A percentile compares a stretch with the other conserved stretches of the same genome.
These are phyloP conservation scores for Amauroascus niger DNA, from an alignment of 2,329 filamentous ascomycete genomes.

Conservation along the genomic window DNA sequence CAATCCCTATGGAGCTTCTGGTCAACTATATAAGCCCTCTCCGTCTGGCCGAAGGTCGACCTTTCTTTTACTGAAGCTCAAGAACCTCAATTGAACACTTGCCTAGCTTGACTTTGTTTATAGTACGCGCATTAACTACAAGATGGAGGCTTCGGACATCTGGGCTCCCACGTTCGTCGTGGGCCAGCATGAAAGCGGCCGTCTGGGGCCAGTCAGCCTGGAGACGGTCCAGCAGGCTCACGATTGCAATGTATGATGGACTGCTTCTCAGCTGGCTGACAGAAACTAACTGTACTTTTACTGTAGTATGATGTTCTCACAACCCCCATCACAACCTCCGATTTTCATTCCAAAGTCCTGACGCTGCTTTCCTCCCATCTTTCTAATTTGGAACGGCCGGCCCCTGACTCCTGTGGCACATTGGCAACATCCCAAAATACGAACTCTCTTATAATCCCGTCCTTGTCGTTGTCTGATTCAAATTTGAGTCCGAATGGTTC, in stretches of 20 bases:
- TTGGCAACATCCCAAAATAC: conserved; percentile 35
- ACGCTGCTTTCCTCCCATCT: conserved; percentile 44
- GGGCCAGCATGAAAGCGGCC: conserved; percentile 52
- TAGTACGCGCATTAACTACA: no score
- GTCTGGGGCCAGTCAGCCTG: conserved; percentile 40
- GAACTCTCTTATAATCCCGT: conserved; percentile 32
- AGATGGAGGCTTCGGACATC: conserved; percentile 18
- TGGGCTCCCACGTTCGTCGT: conserved; percentile 46
- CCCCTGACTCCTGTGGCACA: conserved; percentile 30
- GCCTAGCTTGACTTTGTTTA: not conserved
- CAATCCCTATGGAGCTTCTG: no score
- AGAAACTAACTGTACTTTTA: conserved; percentile 14
- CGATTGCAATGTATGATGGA: conserved; percentile 43
- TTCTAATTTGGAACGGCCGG: conserved; percentile 33
- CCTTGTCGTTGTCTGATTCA: conserved; percentile 36
- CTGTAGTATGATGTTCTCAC: conserved; percentile 57
- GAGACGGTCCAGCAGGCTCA: conserved; percentile 47
- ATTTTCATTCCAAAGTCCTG: conserved; percentile 52
- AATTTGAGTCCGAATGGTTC: conserved; percentile 75
- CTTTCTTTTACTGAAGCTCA: not conserved
- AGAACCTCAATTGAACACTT: not conserved
- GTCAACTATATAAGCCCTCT: not conserved
- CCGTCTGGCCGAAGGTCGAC: not conserved
- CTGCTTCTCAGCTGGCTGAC: not conserved
- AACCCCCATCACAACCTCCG: conserved; percentile 50